Evolutionary conservation across 805 yeast species (phyloP).

Genomic region (Wickerhamomyces chaumierensis): DNA sequence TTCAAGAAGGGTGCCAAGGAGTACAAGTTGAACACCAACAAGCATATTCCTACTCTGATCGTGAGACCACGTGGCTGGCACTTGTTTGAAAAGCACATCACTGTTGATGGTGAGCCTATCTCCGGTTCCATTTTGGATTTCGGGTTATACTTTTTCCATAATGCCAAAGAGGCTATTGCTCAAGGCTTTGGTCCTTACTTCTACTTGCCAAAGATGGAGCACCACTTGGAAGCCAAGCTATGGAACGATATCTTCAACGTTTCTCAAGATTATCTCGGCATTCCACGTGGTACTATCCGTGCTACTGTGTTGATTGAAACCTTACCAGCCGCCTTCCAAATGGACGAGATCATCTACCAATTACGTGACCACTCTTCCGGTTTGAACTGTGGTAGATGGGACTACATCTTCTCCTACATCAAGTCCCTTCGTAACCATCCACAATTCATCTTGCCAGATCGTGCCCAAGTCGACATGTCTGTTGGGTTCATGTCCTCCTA

Average conservation of each 20-base stretch:
- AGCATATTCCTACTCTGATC: conserved; percentile 63
- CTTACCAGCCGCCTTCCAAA: conserved; percentile 76
- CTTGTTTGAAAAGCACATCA: conserved; percentile 60
- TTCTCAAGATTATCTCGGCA: conserved; percentile 58
- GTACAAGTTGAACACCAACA: conserved; percentile 22
- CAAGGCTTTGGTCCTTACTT: conserved; percentile 74
- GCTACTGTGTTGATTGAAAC: conserved; percentile 80
- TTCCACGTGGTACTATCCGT: conserved; percentile 68
- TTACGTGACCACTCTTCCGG: conserved; percentile 71
- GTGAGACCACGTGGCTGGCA: conserved; percentile 91
- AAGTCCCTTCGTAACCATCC: conserved; percentile 63
- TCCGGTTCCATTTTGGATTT: conserved; percentile 72
- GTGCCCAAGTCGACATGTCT: conserved; percentile 70
- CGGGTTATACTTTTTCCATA: conserved; percentile 68
- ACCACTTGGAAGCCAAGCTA: conserved; percentile 68
- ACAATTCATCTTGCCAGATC: conserved; percentile 62
- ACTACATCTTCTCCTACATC: conserved; percentile 72
- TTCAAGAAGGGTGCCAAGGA: conserved; percentile 31
- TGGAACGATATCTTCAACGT: conserved; percentile 77
- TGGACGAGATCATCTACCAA: conserved; percentile 75
- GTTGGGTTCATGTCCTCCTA: conserved; percentile 76
- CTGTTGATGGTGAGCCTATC: conserved; percentile 66
- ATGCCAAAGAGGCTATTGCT: conserved; percentile 48
- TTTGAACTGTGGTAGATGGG: conserved; percentile 85
- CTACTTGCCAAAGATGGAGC: conserved; percentile 80